These are phyloP conservation scores for Xylaria arbuscula DNA, from an alignment of 2,329 filamentous ascomycete species.

Conservation along the genomic window DNA sequence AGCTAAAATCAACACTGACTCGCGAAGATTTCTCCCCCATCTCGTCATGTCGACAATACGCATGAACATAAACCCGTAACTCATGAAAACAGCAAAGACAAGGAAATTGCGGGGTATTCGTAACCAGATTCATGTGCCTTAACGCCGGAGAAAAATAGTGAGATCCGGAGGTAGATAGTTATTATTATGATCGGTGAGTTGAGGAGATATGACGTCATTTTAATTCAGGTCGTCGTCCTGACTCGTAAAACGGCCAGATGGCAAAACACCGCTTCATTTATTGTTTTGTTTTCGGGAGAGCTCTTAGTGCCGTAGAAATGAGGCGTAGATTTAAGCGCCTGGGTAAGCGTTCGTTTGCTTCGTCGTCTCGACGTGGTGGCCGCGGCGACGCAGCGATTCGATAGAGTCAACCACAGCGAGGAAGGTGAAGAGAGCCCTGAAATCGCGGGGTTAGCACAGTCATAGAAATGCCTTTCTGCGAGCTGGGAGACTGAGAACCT, in stretches of 20 bases:
- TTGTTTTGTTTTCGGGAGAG: background rate
- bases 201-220: background rate
- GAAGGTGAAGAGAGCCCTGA: constrained; percentile 60
- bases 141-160: constrained; percentile 16
- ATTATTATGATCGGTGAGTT: background rate
- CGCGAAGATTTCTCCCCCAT: background rate
- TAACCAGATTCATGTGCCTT: constrained; percentile 1
- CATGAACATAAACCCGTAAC: background rate
- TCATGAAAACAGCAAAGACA: background rate
- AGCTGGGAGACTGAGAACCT: constrained; percentile 27
- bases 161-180: background rate
- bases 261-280: background rate
- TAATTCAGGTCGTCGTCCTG: background rate
- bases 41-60: background rate
- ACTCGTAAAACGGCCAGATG: background rate
- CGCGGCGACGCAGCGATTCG: constrained; percentile 57
- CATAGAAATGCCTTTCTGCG: too few relatives aligned
- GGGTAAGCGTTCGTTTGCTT: constrained; percentile 44
- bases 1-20: background rate
- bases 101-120: constrained; percentile 22
- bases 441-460: background rate
- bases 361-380: constrained; percentile 46
- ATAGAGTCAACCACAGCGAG: constrained; percentile 61
- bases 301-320: background rate
- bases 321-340: constrained; percentile 38